Percentiles rank a stretch among this genome's conserved stretches.
Conservation (phyloP, 1,284 basidiomycete species). For the Puccinia horiana region DNA sequence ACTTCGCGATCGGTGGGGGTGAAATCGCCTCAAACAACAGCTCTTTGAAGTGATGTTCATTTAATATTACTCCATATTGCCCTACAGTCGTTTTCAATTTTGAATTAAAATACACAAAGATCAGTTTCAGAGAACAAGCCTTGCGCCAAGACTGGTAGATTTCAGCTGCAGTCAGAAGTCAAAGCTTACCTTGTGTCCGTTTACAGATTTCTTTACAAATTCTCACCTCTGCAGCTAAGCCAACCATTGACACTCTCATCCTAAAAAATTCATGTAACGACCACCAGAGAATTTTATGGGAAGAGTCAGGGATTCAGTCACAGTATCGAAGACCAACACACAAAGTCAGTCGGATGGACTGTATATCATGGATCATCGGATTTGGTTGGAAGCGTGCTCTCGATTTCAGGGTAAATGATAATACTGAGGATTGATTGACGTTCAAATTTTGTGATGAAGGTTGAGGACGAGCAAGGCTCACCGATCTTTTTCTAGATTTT, state of each 20-base stretch:
- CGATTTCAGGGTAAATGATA: not conserved
- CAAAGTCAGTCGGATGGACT: not conserved
- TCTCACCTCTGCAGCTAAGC: constrained; percentile 93
- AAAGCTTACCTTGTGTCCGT: constrained; percentile 49
- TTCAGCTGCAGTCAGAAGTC: not conserved
- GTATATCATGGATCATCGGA: not conserved
- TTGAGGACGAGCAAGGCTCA: constrained; percentile 4
- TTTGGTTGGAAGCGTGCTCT: not conserved
- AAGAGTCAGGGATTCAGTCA: not conserved
- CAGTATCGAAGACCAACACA: not conserved
- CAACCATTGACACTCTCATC: constrained; percentile 88
- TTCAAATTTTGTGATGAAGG: not conserved
- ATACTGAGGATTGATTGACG: not conserved
- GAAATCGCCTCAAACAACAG: constrained; percentile 93
- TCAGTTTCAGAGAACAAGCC: not conserved
- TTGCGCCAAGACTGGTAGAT: not conserved
- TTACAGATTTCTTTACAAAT: constrained; percentile 77
- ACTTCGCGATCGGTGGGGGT: constrained; percentile 71
- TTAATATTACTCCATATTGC: constrained; percentile 89
- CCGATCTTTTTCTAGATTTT: constrained; percentile 70
- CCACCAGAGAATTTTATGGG: not conserved
- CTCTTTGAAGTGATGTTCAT: constrained; percentile 95
- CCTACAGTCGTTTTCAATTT: constrained; percentile 63
- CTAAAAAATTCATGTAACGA: constrained; percentile 60
- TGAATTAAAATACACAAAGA: constrained; percentile 49